These are phyloP conservation scores for Chlorella sp. DNA, from an alignment of 139 green algal species.

Conservation along the genomic window DNA sequence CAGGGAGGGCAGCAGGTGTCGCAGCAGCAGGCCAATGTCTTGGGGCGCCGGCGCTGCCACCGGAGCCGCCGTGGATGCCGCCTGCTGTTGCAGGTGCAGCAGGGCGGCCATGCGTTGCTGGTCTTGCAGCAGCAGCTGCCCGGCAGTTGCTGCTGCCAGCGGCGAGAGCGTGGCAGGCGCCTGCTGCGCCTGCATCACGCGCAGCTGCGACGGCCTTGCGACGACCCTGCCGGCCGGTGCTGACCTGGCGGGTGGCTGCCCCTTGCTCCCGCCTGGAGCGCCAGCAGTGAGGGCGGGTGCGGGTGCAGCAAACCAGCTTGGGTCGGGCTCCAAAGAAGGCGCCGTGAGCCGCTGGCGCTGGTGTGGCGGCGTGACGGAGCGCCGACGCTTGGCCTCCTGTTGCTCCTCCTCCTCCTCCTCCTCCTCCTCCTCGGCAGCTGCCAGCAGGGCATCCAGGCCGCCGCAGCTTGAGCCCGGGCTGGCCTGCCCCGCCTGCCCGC, in stretches of 20 bases:
- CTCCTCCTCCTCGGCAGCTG: slow-evolving; percentile 11
- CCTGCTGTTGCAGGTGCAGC: not conserved
- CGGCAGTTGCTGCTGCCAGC: not conserved
- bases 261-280: not conserved
- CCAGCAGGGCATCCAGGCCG: slow-evolving; percentile 20
- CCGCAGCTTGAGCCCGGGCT: not conserved
- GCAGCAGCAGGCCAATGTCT: not conserved
- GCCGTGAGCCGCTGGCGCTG: not conserved
- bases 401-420: not conserved
- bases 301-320: not conserved
- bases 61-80: too few relatives aligned
- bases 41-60: not conserved
- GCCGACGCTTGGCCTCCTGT: not conserved
- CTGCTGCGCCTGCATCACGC: not conserved
- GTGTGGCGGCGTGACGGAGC: not conserved
- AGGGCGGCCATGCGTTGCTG: too few relatives aligned
- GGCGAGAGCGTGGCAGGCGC: not conserved
- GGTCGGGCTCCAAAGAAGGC: not conserved
- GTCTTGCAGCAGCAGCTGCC: not conserved
- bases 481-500: not conserved
- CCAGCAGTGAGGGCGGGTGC: not conserved
- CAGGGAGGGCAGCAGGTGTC: not conserved
- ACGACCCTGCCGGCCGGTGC: not conserved
- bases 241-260: too few relatives aligned
- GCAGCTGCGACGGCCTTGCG: not conserved